Conservation (phyloP, 1,284 basidiomycete genomes). For the Heliocybe sulcata region DNA sequence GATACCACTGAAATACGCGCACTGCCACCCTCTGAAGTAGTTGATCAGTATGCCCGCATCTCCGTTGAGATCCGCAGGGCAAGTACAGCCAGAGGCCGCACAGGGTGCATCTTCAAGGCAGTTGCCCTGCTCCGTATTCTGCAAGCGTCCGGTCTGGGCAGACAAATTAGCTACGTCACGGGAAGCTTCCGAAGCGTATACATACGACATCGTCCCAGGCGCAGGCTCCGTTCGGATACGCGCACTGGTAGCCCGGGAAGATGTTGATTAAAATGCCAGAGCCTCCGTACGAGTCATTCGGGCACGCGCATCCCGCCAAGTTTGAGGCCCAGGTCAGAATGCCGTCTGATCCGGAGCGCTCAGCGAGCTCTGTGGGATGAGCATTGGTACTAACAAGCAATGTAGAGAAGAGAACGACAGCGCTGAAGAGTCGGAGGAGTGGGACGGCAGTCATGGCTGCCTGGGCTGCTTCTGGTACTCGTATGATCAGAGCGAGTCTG, state of each 20-base stretch:
- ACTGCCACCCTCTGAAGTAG: conserved; percentile 14
- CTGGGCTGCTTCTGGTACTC: too few relatives aligned
- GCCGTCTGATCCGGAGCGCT: background rate
- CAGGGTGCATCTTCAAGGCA: background rate
- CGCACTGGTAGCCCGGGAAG: conserved; percentile 4
- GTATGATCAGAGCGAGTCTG: too few relatives aligned
- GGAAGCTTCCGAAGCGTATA: background rate
- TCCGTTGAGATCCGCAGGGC: conserved; percentile 12
- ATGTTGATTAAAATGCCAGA: background rate
- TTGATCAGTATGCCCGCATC: conserved; percentile 15
- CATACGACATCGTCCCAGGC: background rate
- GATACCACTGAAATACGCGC: conserved; percentile 13
- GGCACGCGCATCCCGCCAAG: background rate
- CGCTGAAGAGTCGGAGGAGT: too few relatives aligned
- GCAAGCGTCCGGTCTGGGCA: background rate
- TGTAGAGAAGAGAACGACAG: too few relatives aligned
- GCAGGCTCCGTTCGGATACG: conserved; percentile 4
- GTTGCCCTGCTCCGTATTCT: conserved; percentile 2
- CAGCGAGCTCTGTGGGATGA: background rate
- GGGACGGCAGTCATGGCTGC: too few relatives aligned
- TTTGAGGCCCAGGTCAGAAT: background rate
- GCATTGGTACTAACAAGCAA: background rate
- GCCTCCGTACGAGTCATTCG: background rate
- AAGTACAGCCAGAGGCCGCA: conserved; percentile 9
- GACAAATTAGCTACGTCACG: background rate